A percentile compares a stretch with the other conserved stretches of the same genome.
Evolutionary conservation across 306 rosid genomes (phyloP).

Genomic region (Trifolium dubium): DNA sequence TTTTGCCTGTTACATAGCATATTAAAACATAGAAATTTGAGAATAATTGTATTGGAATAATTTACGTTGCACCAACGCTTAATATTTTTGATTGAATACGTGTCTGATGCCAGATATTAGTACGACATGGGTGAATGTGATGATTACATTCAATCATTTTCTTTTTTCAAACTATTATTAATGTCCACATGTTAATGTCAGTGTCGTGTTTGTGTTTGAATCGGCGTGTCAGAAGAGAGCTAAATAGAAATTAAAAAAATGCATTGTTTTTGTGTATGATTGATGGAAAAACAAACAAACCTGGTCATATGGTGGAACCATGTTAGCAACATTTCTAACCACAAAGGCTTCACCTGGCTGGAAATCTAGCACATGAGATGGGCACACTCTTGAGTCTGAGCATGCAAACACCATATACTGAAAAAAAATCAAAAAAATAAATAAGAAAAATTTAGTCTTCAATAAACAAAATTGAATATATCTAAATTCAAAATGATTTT

Average conservation of each 20-base stretch:
- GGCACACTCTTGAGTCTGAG: slow-evolving; percentile 98
- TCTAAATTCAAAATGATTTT: slow-evolving; percentile 3
- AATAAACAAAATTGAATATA: not conserved
- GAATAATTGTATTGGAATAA: not conserved
- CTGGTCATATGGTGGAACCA: slow-evolving; percentile 89
- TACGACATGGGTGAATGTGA: not conserved
- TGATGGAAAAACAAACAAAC: slow-evolving; percentile 45
- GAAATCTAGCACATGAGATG: slow-evolving; percentile 88
- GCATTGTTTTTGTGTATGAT: not conserved
- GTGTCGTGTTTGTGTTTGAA: not conserved
- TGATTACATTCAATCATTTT: not conserved
- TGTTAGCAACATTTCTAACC: slow-evolving; percentile 95
- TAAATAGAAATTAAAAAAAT: not conserved
- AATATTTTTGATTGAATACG: not conserved
- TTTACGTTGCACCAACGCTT: not conserved
- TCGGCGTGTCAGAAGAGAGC: not conserved
- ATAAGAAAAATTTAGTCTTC: slow-evolving; percentile 2
- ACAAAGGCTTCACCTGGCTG: slow-evolving; percentile 99
- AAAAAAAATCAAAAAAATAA: not conserved
- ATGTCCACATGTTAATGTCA: not conserved
- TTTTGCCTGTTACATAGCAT: slow-evolving; percentile 49
- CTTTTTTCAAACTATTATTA: not conserved
- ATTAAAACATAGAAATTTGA: slow-evolving; percentile 10
- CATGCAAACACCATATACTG: slow-evolving; percentile 98
- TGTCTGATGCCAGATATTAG: not conserved